Evolutionary conservation across 768 basidiomycete genomes (phyloP), one percentile per base, ranked within the genome.

Genomic region (Boletus reticulatus): DNA sequence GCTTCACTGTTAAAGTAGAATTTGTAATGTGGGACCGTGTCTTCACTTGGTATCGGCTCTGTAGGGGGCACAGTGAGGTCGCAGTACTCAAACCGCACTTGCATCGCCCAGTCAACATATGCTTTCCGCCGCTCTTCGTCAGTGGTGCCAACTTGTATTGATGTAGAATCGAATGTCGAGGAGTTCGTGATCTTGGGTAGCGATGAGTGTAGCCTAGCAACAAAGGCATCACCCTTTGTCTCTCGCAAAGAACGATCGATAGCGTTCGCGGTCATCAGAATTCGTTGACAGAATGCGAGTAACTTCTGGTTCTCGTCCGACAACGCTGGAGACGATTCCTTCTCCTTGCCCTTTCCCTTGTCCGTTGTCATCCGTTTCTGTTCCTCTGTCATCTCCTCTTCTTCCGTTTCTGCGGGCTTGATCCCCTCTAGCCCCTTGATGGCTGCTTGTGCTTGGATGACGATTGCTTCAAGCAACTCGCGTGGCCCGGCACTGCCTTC

Each of bases 401-500:
- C 69, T 17, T 71, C 68, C 6, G 73, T 67, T 47, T 84, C 81
- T 9, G 72, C 67, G 16, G 73, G 66, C 60, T 84, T 86, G 42
- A 77, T 72, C 16, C 87, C 84, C 68, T 92, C 87, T 42, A 95
- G 72, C 8, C 93, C 90, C 69, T 94, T 95, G 68, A 94, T 76
- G 4, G 94, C 94, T 22, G 95, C 94, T 56, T 89, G 85, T 4
- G 94, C 93, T 72, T 98, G 95, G 48, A 96, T 93, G 51, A 88
- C 90, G 53, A 95, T 89, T 7, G 84, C 88, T 71, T 98, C 95
- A 49, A 98, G 77, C 31, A 97, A 78, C 67, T 97, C 95, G 50
- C 95, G 85, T 10, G 95, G 95, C 10, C 92, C 88, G 4, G 92
- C 83, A 52, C 89, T 89, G 45, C 94, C 94, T 75, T 96, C 95